Base-by-base conservation (phyloP, 78 protist genomes). In the Neovahlkampfia damariscottae region DNA sequence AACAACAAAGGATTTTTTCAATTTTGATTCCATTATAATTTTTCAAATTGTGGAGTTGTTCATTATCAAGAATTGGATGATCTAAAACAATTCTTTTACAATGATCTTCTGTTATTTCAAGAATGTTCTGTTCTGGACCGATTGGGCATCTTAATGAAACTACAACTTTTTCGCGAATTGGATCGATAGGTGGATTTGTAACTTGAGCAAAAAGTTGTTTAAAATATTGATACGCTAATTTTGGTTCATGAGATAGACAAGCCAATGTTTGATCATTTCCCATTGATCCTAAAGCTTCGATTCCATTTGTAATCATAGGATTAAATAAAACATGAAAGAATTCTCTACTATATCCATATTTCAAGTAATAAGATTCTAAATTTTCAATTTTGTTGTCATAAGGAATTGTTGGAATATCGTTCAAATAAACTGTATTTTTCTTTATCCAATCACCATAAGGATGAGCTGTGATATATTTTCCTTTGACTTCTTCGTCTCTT, bases 151-250 rank as follows among this genome's bases (percentile, higher is more conserved):
- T 29, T 10, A 91, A 89, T 1, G 87, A 67, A 92, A 91, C 88
- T 62, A 88, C 84, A 41, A 88, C 29, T 58, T 38, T 58, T 78
- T 91, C 95, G 5, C 95, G 86, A 69, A 88, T 69, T 8, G 95
- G 92, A 59, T 91, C 95, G 84, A 91, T 88, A 32, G 95, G 95
- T 30, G 95, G 95, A 80, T 88, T 88, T 28, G 95, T 88, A 39
- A 91, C 91, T 82, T 89, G 88, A 50, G 95, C 95, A 71, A 88
- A 91, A 67, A 84, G 76, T 82, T 91, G 95, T 82, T 88, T 86
- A 82, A 91, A 88, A 84, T 86, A 91, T 70, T 91, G 91, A 87
- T 74, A 84, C 28, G 82, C 40, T 37, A 84, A 34, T 58, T 78
- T 80, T 27, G 92, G 92, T 39, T 58, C 19, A 31, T 69, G 67